Evolutionary conservation across 169 alveolate genomes (phyloP).

Genomic region (Miamiensis avidus): DNA sequence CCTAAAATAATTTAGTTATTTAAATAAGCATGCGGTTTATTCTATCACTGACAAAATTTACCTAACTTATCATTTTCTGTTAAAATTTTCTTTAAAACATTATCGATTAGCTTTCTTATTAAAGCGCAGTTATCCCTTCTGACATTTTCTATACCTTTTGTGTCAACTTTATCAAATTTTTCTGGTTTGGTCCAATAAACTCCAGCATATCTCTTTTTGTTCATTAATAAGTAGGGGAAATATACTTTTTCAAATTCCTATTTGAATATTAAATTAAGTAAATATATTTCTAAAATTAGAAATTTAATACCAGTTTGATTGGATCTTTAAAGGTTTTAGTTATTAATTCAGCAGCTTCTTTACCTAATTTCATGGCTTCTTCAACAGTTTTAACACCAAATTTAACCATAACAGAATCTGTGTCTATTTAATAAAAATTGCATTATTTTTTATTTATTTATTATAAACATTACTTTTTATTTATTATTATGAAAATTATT

Average conservation of each 20-base stretch:
- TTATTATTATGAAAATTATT: too few relatives aligned
- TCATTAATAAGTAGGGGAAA: constrained; percentile 95
- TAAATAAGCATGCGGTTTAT: too few relatives aligned
- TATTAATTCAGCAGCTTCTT: constrained; percentile 93
- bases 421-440: constrained; percentile 97
- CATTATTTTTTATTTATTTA: background rate
- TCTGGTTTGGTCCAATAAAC: constrained; percentile 94
- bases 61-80: constrained; percentile 30
- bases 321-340: constrained; percentile 90
- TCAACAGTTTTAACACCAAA: constrained; percentile 91
- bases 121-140: constrained; percentile 97
- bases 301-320: constrained; percentile 82
- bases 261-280: background rate
- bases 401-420: constrained; percentile 99
- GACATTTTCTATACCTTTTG: constrained; percentile 97
- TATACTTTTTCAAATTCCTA: constrained; percentile 97
- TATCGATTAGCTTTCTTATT: constrained; percentile 95
- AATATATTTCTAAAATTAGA: too few relatives aligned
- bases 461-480: too few relatives aligned
- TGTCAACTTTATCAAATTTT: constrained; percentile 96
- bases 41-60: too few relatives aligned
- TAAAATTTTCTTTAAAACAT: constrained; percentile 88
- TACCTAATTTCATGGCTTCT: constrained; percentile 94
- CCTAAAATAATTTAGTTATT: constrained; percentile 68
- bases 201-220: constrained; percentile 98